Conservation (phyloP, 2,329 filamentous ascomycete species). For the Fusarium tjaetaba region DNA sequence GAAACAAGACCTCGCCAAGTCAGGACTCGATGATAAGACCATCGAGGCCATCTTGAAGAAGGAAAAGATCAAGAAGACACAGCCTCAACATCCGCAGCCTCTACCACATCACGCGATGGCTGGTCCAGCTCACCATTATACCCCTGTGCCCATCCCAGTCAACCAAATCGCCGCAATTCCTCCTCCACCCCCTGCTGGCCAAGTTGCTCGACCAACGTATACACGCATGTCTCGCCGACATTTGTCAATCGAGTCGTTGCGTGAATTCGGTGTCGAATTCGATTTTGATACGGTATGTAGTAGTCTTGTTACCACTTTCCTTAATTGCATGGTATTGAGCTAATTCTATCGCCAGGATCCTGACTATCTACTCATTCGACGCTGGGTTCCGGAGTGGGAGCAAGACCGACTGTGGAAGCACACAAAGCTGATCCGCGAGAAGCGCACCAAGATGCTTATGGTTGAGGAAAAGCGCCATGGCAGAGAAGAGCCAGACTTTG, state of each 20-base stretch:
- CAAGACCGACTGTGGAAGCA: slow-evolving; percentile 79
- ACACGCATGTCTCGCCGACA: slow-evolving; percentile 71
- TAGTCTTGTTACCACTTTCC: not conserved
- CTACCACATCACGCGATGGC: slow-evolving; percentile 14
- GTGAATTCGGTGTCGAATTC: slow-evolving; percentile 65
- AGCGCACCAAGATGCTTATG: slow-evolving; percentile 57
- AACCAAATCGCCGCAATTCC: slow-evolving; percentile 9
- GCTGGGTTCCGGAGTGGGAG: slow-evolving; percentile 76
- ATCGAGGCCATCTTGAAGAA: slow-evolving; percentile 69
- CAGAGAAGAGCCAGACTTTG: slow-evolving; percentile 59
- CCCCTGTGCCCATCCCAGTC: not conserved
- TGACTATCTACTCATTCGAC: slow-evolving; percentile 77
- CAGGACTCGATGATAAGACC: slow-evolving; percentile 67
- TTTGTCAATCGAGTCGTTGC: slow-evolving; percentile 70
- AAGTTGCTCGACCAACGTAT: slow-evolving; percentile 61
- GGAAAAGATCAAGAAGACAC: slow-evolving; percentile 56
- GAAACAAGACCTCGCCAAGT: slow-evolving; percentile 66
- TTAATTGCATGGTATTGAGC: not conserved
- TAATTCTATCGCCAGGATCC: slow-evolving; percentile 63
- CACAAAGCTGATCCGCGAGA: slow-evolving; percentile 71
- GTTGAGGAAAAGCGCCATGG: slow-evolving; percentile 59
- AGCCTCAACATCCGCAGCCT: slow-evolving; percentile 6
- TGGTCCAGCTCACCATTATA: slow-evolving; percentile 7
- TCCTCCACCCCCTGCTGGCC: not conserved
- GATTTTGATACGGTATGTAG: slow-evolving; percentile 64